phyloP scores from a whole-genome alignment of 768 basidiomycete species.

The Cystobasidium onofrii region DNA sequence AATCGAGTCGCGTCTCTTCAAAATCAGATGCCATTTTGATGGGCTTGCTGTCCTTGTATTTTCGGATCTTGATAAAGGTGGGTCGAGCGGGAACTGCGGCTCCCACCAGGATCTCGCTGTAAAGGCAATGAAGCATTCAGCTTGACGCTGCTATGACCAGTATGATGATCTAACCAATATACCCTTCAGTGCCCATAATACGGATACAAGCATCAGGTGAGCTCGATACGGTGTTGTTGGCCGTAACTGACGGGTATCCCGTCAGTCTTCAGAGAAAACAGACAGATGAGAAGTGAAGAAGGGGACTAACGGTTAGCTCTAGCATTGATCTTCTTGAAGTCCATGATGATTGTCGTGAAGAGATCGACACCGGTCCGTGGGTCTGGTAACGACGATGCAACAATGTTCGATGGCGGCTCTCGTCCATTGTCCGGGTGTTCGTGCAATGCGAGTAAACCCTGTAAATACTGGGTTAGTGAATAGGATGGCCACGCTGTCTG shows the following conservation, averaged over 20 bases:
- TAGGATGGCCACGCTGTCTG: neutral
- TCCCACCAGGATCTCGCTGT: conserved; percentile 27
- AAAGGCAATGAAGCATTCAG: neutral
- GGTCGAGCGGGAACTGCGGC: neutral
- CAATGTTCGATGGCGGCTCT: conserved; percentile 38
- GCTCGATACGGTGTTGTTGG: conserved; percentile 13
- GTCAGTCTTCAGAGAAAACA: conserved; percentile 1
- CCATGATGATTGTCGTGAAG: conserved; percentile 38
- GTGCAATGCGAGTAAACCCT: conserved; percentile 35
- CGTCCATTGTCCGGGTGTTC: conserved; percentile 43
- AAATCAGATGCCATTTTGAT: conserved; percentile 3
- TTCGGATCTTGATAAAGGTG: neutral
- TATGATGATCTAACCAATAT: neutral
- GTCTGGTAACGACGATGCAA: conserved; percentile 38
- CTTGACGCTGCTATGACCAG: neutral
- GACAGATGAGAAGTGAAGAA: neutral
- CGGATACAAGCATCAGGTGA: conserved; percentile 4
- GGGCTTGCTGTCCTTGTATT: neutral
- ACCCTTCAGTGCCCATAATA: conserved; percentile 22
- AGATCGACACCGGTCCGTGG: conserved; percentile 39
- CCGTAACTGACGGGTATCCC: neutral
- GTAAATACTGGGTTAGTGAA: neutral
- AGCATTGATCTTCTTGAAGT: conserved; percentile 38
- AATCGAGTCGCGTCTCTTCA: conserved; percentile 6
- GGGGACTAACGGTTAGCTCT: conserved; percentile 31